Percentiles rank a stretch among this genome's conserved stretches.
phyloP scores from a whole-genome alignment of 164 flowering plant species.

The Pachysandra terminalis region DNA sequence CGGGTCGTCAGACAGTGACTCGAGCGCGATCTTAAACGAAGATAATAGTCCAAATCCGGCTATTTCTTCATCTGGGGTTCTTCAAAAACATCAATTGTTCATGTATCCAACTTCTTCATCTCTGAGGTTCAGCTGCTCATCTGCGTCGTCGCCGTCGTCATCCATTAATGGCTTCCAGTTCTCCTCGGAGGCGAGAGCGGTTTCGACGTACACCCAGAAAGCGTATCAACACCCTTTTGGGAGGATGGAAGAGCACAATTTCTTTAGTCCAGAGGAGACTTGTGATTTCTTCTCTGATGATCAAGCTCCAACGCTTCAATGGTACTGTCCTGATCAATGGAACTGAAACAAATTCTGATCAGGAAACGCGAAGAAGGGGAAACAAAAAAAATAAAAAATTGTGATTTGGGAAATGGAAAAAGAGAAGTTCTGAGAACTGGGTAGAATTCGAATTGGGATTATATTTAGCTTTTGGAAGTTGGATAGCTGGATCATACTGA shows the following conservation, averaged over 20 bases:
- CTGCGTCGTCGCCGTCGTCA: conserved; percentile 30
- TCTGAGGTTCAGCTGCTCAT: conserved; percentile 1
- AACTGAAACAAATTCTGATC: neutral
- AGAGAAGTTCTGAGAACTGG: neutral
- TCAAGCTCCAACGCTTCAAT: conserved; percentile 16
- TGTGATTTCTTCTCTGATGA: conserved; percentile 13
- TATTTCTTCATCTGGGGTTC: conserved; percentile 33
- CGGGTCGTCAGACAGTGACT: conserved; percentile 84
- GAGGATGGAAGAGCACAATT: conserved; percentile 72
- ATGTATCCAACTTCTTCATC: conserved; percentile 13
- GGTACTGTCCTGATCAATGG: conserved; percentile 18
- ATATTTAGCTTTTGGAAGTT: neutral
- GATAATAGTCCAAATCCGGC: conserved; percentile 51
- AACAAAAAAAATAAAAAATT: too few relatives aligned
- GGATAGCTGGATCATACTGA: neutral
- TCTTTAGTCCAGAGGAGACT: neutral
- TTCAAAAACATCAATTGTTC: conserved; percentile 16
- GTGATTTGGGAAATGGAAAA: neutral
- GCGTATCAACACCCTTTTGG: conserved; percentile 44
- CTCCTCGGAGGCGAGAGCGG: conserved; percentile 20
- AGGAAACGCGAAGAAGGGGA: neutral
- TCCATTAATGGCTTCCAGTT: conserved; percentile 36
- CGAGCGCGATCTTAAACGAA: conserved; percentile 86
- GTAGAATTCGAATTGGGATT: neutral
- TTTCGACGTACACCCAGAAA: conserved; percentile 22